A percentile compares a stretch with the other conserved stretches of the same genome.
Evolutionary conservation across 495 filamentous ascomycete genomes (phyloP).

Genomic region (Aspergillus egyptiacus): DNA sequence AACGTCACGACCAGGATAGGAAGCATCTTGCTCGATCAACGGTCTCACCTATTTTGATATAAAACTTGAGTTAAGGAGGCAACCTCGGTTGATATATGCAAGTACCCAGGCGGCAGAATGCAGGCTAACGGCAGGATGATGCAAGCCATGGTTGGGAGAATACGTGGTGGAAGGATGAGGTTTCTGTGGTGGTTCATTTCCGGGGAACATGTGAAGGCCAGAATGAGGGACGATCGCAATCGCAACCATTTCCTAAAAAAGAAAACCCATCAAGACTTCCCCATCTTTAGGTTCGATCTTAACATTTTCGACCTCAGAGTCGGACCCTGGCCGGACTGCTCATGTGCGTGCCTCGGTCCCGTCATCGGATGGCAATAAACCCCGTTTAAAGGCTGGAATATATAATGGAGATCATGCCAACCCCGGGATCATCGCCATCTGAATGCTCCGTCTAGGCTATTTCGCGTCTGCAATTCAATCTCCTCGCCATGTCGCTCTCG

Average conservation of each 20-base stretch:
- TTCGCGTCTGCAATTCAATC: not conserved
- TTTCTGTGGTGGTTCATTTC: not conserved
- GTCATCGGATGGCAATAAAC: not conserved
- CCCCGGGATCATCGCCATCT: not conserved
- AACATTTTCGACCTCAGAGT: not conserved
- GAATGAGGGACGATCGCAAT: constrained; percentile 2
- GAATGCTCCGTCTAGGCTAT: not conserved
- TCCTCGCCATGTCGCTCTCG: constrained; percentile 20
- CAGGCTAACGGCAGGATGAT: not conserved
- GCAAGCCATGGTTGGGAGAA: not conserved
- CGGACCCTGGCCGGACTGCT: not conserved
- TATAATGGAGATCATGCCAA: constrained; percentile 2
- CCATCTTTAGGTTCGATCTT: too few relatives aligned
- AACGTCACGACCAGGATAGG: constrained; percentile 22
- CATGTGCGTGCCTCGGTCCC: constrained; percentile 12
- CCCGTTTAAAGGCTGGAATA: not conserved
- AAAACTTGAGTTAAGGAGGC: not conserved
- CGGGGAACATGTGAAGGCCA: too few relatives aligned
- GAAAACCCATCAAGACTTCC: constrained; percentile 4
- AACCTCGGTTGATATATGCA: constrained; percentile 5
- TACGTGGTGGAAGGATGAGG: not conserved
- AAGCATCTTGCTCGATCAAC: constrained; percentile 7
- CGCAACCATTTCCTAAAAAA: constrained; percentile 12
- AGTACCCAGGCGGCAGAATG: not conserved
- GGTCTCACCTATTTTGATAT: not conserved